Evolutionary conservation across 208 protist genomes (phyloP).

Genomic region (Trypanosoma scelopori): DNA sequence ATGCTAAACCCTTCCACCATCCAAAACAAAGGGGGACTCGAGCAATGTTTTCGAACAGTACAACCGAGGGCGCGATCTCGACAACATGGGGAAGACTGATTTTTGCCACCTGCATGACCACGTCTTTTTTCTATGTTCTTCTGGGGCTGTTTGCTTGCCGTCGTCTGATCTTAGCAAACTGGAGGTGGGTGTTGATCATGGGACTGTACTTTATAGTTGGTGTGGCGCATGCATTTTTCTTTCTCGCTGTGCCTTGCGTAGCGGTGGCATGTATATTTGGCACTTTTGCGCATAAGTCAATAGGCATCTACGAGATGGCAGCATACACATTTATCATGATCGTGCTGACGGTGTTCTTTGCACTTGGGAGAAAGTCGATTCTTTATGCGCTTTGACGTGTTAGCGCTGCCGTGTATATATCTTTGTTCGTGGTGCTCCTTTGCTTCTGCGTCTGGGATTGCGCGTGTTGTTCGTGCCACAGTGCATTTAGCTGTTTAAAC

Average conservation of each 20-base stretch:
- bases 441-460: too few relatives aligned
- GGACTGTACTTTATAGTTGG: slow-evolving; percentile 64
- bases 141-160: slow-evolving; percentile 62
- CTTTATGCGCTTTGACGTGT: slow-evolving; percentile 62
- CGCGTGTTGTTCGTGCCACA: too few relatives aligned
- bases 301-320: slow-evolving; percentile 43
- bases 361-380: slow-evolving; percentile 62
- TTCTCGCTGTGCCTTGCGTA: slow-evolving; percentile 57
- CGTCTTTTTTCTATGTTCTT: slow-evolving; percentile 57
- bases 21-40: too few relatives aligned
- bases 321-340: slow-evolving; percentile 64
- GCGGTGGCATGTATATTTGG: slow-evolving; percentile 63
- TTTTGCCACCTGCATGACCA: slow-evolving; percentile 50
- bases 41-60: too few relatives aligned
- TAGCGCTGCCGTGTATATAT: not conserved
- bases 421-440: not conserved
- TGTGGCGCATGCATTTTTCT: slow-evolving; percentile 67
- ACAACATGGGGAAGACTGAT: slow-evolving; percentile 62
- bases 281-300: slow-evolving; percentile 47
- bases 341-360: slow-evolving; percentile 70
- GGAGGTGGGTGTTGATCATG: slow-evolving; percentile 54
- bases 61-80: too few relatives aligned
- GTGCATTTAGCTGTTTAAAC: too few relatives aligned
- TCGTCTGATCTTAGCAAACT: slow-evolving; percentile 51
- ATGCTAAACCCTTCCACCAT: too few relatives aligned